Percentiles rank a stretch among this genome's conserved stretches.
Evolutionary conservation across 306 rosid genomes (phyloP).

Genomic region (Hippophae gyantsensis): DNA sequence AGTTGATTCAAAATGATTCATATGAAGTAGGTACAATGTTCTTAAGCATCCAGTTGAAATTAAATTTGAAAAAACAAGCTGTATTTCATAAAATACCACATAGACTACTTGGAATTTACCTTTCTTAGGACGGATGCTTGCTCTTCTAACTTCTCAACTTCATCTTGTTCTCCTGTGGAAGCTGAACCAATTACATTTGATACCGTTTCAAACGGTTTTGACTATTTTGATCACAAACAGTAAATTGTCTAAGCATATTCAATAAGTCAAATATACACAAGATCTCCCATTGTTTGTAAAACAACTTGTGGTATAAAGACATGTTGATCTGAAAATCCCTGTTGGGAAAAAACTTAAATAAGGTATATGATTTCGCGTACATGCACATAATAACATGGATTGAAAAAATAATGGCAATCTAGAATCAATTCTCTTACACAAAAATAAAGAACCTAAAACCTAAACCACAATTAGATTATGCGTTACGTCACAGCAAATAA

Average conservation of each 20-base stretch:
- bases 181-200: slow-evolving; percentile 33
- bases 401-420: too few relatives aligned
- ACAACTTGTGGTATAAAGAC: too few relatives aligned
- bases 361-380: background rate
- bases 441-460: too few relatives aligned
- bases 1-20: too few relatives aligned
- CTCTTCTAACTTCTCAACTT: slow-evolving; percentile 73
- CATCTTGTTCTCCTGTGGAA: slow-evolving; percentile 44
- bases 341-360: background rate
- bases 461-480: too few relatives aligned
- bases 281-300: background rate
- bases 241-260: slow-evolving; percentile 7
- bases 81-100: background rate
- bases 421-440: too few relatives aligned
- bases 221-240: slow-evolving; percentile 30
- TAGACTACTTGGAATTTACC: slow-evolving; percentile 27
- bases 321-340: background rate
- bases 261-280: background rate
- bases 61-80: background rate
- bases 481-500: too few relatives aligned
- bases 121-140: slow-evolving; percentile 51
- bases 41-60: background rate
- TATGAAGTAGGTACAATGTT: background rate
- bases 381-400: too few relatives aligned
- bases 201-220: slow-evolving; percentile 43